Conservation (phyloP, 805 yeast genomes). For the Cyberlindnera galapagoensis region DNA sequence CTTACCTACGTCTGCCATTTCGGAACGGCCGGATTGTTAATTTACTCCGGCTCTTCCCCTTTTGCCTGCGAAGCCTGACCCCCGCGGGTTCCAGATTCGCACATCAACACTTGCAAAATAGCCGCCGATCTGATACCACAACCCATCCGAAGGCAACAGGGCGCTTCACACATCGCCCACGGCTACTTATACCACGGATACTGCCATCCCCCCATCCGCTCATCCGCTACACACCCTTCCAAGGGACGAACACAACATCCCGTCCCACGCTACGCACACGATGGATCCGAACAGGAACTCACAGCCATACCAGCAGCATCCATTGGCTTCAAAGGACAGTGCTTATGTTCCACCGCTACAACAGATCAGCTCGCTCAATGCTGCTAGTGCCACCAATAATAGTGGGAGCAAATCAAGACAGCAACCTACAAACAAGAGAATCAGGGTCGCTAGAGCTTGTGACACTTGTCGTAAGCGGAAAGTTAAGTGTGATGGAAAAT, state of each 20-base stretch:
- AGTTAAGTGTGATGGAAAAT: constrained; percentile 79
- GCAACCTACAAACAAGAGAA: constrained; percentile 33
- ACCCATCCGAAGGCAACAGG: too few species aligned
- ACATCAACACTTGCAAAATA: too few species aligned
- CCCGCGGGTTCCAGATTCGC: too few species aligned
- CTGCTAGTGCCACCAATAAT: too few species aligned
- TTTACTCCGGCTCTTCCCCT: neutral
- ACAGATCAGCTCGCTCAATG: constrained; percentile 8
- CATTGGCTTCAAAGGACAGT: constrained; percentile 21
- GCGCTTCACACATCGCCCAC: too few species aligned
- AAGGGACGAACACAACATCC: neutral
- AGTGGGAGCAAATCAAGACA: constrained; percentile 15
- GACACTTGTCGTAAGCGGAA: constrained; percentile 68
- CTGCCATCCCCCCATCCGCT: neutral
- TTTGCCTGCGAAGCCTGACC: too few species aligned
- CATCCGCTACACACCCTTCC: neutral
- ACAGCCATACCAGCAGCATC: constrained; percentile 10
- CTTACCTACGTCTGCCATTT: too few species aligned
- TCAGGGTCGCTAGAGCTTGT: constrained; percentile 68
- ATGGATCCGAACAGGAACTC: neutral
- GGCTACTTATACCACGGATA: neutral
- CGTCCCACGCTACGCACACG: neutral
- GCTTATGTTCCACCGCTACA: constrained; percentile 20
- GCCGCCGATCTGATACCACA: too few species aligned
- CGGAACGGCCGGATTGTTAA: neutral